Conservation (phyloP, 257 asterid species). For the Mentha longifolia region DNA sequence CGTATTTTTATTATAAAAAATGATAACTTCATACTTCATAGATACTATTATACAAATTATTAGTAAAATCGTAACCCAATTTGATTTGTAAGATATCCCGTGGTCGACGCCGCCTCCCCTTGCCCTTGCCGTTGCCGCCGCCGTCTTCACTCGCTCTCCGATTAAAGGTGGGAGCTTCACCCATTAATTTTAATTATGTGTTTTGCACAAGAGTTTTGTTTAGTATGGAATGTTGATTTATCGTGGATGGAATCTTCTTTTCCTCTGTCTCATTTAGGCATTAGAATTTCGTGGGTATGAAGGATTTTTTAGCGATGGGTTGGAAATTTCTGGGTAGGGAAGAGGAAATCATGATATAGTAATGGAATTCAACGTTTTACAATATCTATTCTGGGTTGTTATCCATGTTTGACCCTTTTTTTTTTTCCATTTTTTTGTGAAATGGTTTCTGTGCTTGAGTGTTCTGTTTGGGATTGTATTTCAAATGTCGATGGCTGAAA, state of each 20-base stretch:
- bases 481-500: background rate
- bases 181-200: background rate
- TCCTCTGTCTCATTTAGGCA: no score
- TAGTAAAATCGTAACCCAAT: no score
- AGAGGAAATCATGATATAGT: background rate
- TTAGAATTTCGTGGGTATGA: background rate
- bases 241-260: background rate
- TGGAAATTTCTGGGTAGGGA: background rate
- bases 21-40: no score
- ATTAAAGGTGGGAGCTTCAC: conserved; percentile 6
- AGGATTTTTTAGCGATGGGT: conserved; percentile 10
- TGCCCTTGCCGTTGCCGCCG: no score
- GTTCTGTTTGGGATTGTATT: background rate
- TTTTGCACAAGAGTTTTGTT: background rate
- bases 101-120: no score
- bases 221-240: background rate
- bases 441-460: background rate
- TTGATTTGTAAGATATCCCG: no score
- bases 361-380: background rate
- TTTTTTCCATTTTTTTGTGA: background rate
- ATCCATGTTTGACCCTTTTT: no score
- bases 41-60: no score
- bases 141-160: no score
- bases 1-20: no score
- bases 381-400: background rate